Conservation (phyloP, 2,329 filamentous ascomycete species). For the Fusarium begoniae region DNA sequence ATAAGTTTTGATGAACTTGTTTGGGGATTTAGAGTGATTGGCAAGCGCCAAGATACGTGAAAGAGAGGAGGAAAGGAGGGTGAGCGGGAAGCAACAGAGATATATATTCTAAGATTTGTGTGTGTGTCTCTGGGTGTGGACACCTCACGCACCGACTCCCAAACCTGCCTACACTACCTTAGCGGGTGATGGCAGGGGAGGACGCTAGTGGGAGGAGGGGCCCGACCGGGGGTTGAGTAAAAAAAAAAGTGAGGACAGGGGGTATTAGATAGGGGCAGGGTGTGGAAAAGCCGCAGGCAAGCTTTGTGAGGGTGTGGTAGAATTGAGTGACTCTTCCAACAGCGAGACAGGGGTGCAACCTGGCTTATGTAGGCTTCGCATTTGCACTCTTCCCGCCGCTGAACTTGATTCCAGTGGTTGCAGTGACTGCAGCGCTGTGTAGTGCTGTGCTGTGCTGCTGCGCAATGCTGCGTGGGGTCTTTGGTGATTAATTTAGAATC, state of each 20-base stretch:
- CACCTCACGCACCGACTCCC: conserved; percentile 28
- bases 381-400: conserved; percentile 30
- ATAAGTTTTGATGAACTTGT: conserved; percentile 21
- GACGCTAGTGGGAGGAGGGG: conserved; percentile 24
- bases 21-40: conserved; percentile 45
- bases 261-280: conserved; percentile 26
- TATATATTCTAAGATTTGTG: conserved; percentile 47
- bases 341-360: conserved; percentile 23
- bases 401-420: conserved; percentile 2
- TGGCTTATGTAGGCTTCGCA: conserved; percentile 20
- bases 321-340: neutral
- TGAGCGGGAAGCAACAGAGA: conserved; percentile 44
- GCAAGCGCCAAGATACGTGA: conserved; percentile 51
- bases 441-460: neutral
- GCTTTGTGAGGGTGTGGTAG: conserved; percentile 22
- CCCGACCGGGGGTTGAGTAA: conserved; percentile 41
- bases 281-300: conserved; percentile 11
- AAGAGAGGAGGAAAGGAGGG: conserved; percentile 42
- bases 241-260: conserved; percentile 2
- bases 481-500: no score
- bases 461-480: no score
- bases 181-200: conserved; percentile 32
- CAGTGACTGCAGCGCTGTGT: neutral
- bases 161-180: conserved; percentile 32
- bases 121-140: conserved; percentile 30